Percentiles rank a stretch among this genome's conserved stretches.
These are phyloP conservation scores for Myriosclerotinia scirpicola DNA, from an alignment of 2,329 filamentous ascomycete species.

Conservation along the genomic window DNA sequence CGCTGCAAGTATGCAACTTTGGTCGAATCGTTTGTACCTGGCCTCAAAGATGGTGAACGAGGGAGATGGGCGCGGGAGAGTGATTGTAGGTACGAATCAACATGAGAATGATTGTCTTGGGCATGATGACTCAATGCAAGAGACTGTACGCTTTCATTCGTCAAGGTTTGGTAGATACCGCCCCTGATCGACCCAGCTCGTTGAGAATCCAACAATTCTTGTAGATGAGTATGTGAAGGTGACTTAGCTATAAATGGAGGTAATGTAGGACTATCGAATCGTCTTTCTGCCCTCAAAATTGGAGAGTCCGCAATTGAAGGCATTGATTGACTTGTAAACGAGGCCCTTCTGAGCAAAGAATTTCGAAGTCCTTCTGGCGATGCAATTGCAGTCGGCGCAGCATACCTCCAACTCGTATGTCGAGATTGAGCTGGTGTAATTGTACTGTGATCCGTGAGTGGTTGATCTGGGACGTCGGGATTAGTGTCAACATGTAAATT, in stretches of 20 bases:
- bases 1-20: conserved; percentile 61
- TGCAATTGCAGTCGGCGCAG: conserved; percentile 48
- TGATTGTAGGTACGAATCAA: conserved; percentile 38
- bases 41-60: conserved; percentile 35
- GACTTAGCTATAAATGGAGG: conserved; percentile 51
- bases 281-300: conserved; percentile 28
- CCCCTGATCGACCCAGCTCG: conserved; percentile 52
- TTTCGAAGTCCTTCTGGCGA: conserved; percentile 44
- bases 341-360: conserved; percentile 47
- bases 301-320: conserved; percentile 51
- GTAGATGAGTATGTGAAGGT: conserved; percentile 55
- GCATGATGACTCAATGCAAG: conserved; percentile 35
- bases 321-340: conserved; percentile 50
- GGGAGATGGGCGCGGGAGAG: conserved; percentile 32
- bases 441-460: conserved; percentile 31
- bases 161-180: conserved; percentile 54
- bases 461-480: conserved; percentile 37
- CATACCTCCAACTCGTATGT: conserved; percentile 54
- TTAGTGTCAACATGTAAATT: conserved; percentile 29
- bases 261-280: conserved; percentile 62
- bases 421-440: conserved; percentile 34
- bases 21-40: conserved; percentile 39
- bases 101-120: conserved; percentile 32
- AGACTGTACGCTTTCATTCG: conserved; percentile 57
- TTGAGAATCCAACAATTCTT: conserved; percentile 61